Base-by-base conservation (phyloP, 768 basidiomycete species). In the Calocybe indica region DNA sequence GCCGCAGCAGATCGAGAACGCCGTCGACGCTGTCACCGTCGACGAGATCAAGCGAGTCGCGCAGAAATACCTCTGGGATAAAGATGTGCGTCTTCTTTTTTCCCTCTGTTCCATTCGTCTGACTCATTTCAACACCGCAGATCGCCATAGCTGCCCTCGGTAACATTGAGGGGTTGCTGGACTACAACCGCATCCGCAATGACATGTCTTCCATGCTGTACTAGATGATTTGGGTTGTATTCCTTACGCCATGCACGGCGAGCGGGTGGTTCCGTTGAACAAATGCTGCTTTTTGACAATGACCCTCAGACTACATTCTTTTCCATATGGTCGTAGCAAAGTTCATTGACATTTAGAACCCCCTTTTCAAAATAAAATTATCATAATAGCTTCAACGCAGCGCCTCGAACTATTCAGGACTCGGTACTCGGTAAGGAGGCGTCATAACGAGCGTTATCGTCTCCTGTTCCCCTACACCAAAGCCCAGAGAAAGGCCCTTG, bases 51-150 rank as follows among this genome's bases (percentile, higher is more conserved):
- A 88, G 75, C 80, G 91, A 12, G 92, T 93, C 50, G 96, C 93
- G 38, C 85, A 90, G 74, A 94, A 92, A 73, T 96, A 96, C 67
- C 77, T 96, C 11, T 96, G 92, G 92, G 93, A 97, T 67, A 88
- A 90, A 69, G 93, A 96, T 66, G 88, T 92, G 62, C 59, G 81
- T 74, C 9, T 33, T 29, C 22, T 38, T 39, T 36, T 48, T n/a
- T 33, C 48, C 5, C 43, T 28, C 22, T 48, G 11, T 31, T 42
- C 34, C 29, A 29, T 34, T 14, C 36, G 40, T 37, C 30, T 61
- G 11, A 48, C 45, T 45, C 43, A 45, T 52, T 45, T 32, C 22
- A 22, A 22, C 22, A n/a, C 22, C 35, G 30, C 58, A 90, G 85
- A 73, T 93, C 54, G 84, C 92, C 2, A 67, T 97, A 38, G 91